A percentile compares a stretch with the other conserved stretches of the same genome.
Conservation (phyloP, 2,329 filamentous ascomycete genomes). For the Nakataea oryzae region DNA sequence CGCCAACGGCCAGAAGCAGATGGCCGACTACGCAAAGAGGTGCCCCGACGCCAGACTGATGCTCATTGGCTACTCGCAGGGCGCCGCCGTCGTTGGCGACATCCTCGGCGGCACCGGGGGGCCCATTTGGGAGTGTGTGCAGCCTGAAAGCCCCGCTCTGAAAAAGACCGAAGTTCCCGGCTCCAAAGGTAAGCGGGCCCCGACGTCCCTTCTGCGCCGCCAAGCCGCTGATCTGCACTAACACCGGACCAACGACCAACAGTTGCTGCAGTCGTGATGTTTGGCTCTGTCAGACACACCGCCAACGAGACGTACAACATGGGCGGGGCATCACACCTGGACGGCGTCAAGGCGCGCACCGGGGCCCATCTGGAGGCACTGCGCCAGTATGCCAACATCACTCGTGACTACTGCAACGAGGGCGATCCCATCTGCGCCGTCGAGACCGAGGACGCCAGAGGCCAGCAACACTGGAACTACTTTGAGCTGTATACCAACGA, state of each 20-base stretch:
- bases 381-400: slow-evolving; percentile 13
- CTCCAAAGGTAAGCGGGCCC: slow-evolving; percentile 20
- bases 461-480: slow-evolving; percentile 21
- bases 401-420: slow-evolving; percentile 23
- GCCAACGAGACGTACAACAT: slow-evolving; percentile 22
- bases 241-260: background rate
- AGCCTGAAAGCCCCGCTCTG: slow-evolving; percentile 14
- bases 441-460: slow-evolving; percentile 8
- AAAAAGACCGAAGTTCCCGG: slow-evolving; percentile 17
- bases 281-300: slow-evolving; percentile 23
- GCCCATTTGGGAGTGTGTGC: slow-evolving; percentile 20
- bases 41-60: slow-evolving; percentile 29
- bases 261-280: slow-evolving; percentile 23
- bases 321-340: slow-evolving; percentile 13
- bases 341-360: slow-evolving; percentile 19
- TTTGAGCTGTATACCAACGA: slow-evolving; percentile 19
- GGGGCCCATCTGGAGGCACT: slow-evolving; percentile 17
- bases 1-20: slow-evolving; percentile 22
- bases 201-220: background rate
- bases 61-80: slow-evolving; percentile 29
- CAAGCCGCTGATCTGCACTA: too few relatives aligned
- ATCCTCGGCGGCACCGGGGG: slow-evolving; percentile 23
- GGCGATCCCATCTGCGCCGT: slow-evolving; percentile 28
- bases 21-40: slow-evolving; percentile 25
- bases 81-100: slow-evolving; percentile 25